phyloP scores from a whole-genome alignment of 805 yeast genomes.

The Sugiyamaella valdiviana region DNA sequence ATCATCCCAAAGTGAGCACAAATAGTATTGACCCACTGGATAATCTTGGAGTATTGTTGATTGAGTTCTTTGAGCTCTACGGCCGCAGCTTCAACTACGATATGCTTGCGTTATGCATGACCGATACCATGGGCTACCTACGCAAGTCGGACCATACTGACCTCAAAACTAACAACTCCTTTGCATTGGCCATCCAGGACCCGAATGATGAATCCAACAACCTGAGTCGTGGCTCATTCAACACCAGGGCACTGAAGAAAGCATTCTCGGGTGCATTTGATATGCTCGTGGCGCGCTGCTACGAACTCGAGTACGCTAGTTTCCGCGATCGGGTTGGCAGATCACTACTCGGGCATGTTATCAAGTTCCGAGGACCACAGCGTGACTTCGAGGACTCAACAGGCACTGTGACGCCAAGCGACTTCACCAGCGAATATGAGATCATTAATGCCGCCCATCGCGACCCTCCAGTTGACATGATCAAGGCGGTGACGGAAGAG shows the following conservation, averaged over 20 bases:
- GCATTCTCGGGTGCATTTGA: conserved; percentile 89
- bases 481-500: neutral
- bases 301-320: conserved; percentile 58
- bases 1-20: conserved; percentile 73
- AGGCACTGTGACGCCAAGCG: neutral
- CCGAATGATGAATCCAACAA: conserved; percentile 83
- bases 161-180: conserved; percentile 48
- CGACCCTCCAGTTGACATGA: neutral
- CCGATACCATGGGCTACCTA: conserved; percentile 54
- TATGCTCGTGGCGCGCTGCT: conserved; percentile 65
- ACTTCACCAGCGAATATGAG: neutral
- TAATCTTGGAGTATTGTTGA: conserved; percentile 77
- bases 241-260: conserved; percentile 68
- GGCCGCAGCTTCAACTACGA: conserved; percentile 88
- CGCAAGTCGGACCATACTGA: conserved; percentile 49
- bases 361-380: conserved; percentile 64
- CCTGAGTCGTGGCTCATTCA: conserved; percentile 78
- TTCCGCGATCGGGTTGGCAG: conserved; percentile 62
- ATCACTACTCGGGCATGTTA: conserved; percentile 73
- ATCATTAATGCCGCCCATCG: neutral
- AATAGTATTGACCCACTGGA: conserved; percentile 59
- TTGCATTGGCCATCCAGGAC: conserved; percentile 74
- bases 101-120: conserved; percentile 59
- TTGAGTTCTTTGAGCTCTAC: conserved; percentile 88
- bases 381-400: conserved; percentile 41